Evolutionary conservation across 306 rosid genomes (phyloP).

Genomic region (Morella rubra): DNA sequence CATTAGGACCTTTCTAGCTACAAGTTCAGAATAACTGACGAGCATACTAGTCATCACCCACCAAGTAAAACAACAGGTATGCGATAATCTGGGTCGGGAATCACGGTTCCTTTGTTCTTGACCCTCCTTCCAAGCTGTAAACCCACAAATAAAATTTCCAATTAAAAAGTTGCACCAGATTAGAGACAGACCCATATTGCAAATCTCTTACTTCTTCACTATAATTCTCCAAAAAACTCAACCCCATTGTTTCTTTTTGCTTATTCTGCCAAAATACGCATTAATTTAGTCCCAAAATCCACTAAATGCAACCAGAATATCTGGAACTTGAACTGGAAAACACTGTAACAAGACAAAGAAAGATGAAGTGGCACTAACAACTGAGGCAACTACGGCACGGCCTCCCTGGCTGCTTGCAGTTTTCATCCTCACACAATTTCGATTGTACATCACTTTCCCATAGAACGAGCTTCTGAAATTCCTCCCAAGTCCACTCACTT

Average conservation of each 20-base stretch:
- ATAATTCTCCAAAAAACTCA: neutral
- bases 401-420: constrained; percentile 35
- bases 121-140: constrained; percentile 69
- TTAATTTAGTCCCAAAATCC: neutral
- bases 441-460: constrained; percentile 45
- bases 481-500: constrained; percentile 38
- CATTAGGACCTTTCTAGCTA: neutral
- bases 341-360: constrained; percentile 15
- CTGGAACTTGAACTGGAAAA: constrained; percentile 6
- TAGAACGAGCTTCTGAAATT: constrained; percentile 49
- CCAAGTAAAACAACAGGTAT: constrained; percentile 88
- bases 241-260: neutral
- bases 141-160: constrained; percentile 28
- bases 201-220: neutral
- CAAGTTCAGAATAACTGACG: neutral
- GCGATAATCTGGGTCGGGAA: constrained; percentile 91
- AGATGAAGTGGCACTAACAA: constrained; percentile 50
- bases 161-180: constrained; percentile 20
- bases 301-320: neutral
- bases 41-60: constrained; percentile 38
- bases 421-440: constrained; percentile 35
- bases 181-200: constrained; percentile 9
- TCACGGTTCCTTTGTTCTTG: constrained; percentile 60
- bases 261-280: neutral
- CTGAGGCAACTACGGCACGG: constrained; percentile 59